Percentiles rank a stretch among this genome's conserved stretches.
Evolutionary conservation across 495 filamentous ascomycete genomes (phyloP).

Genomic region (Daldinia decipiens): DNA sequence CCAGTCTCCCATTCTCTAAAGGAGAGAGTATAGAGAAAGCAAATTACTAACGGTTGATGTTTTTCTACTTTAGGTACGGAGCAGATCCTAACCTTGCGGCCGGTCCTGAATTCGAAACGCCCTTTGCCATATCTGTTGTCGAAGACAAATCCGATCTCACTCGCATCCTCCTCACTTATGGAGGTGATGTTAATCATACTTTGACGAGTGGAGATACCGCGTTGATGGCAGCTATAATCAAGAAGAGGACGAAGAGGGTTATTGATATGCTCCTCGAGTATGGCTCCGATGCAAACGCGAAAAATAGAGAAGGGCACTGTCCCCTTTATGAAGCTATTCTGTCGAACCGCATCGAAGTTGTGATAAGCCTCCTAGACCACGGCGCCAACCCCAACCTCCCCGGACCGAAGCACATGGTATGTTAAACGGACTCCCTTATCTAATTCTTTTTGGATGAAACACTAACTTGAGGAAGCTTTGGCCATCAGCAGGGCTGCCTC

Average conservation of each 20-base stretch:
- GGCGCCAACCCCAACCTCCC: slow-evolving; percentile 63
- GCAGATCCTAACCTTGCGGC: slow-evolving; percentile 61
- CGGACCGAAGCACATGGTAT: slow-evolving; percentile 59
- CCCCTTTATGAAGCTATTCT: slow-evolving; percentile 60
- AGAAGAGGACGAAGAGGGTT: slow-evolving; percentile 53
- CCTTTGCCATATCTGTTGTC: slow-evolving; percentile 52
- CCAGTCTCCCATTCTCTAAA: not conserved
- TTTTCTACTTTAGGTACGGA: slow-evolving; percentile 45
- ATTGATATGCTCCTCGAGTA: slow-evolving; percentile 60
- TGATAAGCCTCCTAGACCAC: slow-evolving; percentile 58
- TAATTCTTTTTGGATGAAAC: not conserved
- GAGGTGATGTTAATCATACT: slow-evolving; percentile 56
- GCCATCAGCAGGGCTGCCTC: slow-evolving; percentile 55
- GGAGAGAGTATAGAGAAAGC: not conserved
- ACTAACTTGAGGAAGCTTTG: slow-evolving; percentile 45
- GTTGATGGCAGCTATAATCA: slow-evolving; percentile 60
- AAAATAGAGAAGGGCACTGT: slow-evolving; percentile 61
- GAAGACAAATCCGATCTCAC: slow-evolving; percentile 56
- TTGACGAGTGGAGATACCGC: slow-evolving; percentile 58
- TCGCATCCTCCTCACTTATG: slow-evolving; percentile 59
- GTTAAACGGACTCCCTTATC: not conserved
- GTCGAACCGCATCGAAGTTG: slow-evolving; percentile 53
- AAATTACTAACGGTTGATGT: slow-evolving; percentile 7
- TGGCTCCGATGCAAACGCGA: slow-evolving; percentile 61
- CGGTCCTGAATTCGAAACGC: slow-evolving; percentile 53